Evolutionary conservation across 495 filamentous ascomycete genomes (phyloP), one percentile per base, ranked within the genome.

Genomic region (Symbiotaphrina buchneri): DNA sequence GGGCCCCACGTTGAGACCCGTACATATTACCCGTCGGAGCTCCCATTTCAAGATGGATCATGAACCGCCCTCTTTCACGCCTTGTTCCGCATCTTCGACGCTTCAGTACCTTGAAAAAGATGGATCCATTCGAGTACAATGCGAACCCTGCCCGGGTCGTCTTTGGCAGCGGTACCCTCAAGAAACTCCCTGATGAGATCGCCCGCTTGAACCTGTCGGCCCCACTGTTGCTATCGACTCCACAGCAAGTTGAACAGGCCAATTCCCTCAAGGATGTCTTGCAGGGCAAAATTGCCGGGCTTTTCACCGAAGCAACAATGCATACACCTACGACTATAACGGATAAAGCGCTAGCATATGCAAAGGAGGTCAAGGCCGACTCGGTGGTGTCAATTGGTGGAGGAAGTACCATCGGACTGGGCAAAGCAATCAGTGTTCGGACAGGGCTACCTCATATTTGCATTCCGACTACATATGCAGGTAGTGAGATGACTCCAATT

Each of bases 401-500:
- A 23, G 69, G 71, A 18, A 69, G 62, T 36, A 74, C 71, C 0
- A 68, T 73, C 31, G 71, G 69, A 0, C 51, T 75, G 24, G 68
- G 70, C 0, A 75, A 77, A 43, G 71, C 71, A 2, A 63, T 77
- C 37, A 66, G 61, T 28, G 61, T 74, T 31, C 53, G 70, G 17
- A 73, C 68, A 4, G 67, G 66, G 0, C 44, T 74, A 27, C 59
- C 60, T 15, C 69, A 77, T 42, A 59, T 77, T 39, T 69, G 65
- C 31, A 67, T 74, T 23, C 67, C 71, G 8, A 77, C 70, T 8
- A 75, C 70, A 0, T 77, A 77, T 47, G 65, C 71, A 3, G 70
- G 68, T 4, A 71, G 67, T 34, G 71, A 75, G 43, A 72, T 75
- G 56, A 74, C 70, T 1, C 65, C 70, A 0, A 73, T 74, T 29